A percentile compares a stretch with the other conserved stretches of the same genome.
These are phyloP conservation scores for Kodamaea neixiangensis DNA, from an alignment of 805 yeast species.

Conservation along the genomic window DNA sequence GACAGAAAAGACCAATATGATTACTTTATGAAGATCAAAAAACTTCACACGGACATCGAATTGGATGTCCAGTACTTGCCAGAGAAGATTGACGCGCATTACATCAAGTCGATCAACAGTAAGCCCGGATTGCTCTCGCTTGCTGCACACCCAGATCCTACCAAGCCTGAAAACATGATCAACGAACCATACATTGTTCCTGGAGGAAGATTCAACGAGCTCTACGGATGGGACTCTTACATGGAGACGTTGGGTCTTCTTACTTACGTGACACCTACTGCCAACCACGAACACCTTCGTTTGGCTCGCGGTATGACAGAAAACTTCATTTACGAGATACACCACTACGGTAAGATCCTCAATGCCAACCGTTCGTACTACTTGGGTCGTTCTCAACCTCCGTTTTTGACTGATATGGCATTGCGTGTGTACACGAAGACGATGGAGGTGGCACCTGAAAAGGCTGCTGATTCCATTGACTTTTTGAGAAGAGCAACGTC, in stretches of 20 bases:
- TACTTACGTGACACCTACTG: slow-evolving; percentile 42
- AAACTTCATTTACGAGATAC: slow-evolving; percentile 87
- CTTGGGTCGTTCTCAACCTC: slow-evolving; percentile 92
- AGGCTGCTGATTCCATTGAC: slow-evolving; percentile 45
- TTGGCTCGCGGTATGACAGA: slow-evolving; percentile 89
- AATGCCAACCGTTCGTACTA: slow-evolving; percentile 94
- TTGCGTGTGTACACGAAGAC: slow-evolving; percentile 63
- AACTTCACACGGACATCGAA: slow-evolving; percentile 52
- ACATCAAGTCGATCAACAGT: slow-evolving; percentile 70
- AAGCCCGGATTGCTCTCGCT: slow-evolving; percentile 86
- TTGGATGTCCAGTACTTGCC: slow-evolving; percentile 82
- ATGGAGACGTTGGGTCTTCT: slow-evolving; percentile 85
- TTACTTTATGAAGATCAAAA: slow-evolving; percentile 58
- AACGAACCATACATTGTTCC: slow-evolving; percentile 93
- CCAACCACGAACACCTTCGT: slow-evolving; percentile 48
- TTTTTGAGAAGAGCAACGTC: slow-evolving; percentile 63
- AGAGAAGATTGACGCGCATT: slow-evolving; percentile 70
- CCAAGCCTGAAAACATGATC: slow-evolving; percentile 50
- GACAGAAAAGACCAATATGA: slow-evolving; percentile 70
- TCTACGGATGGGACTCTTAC: slow-evolving; percentile 98
- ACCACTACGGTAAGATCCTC: slow-evolving; percentile 86
- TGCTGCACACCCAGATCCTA: slow-evolving; percentile 64
- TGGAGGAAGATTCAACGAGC: slow-evolving; percentile 95
- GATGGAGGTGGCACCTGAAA: slow-evolving; percentile 45
- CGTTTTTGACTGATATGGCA: slow-evolving; percentile 93